These are phyloP conservation scores for Solanum lycopersicoides DNA, from an alignment of 257 asterid species.

Conservation along the genomic window DNA sequence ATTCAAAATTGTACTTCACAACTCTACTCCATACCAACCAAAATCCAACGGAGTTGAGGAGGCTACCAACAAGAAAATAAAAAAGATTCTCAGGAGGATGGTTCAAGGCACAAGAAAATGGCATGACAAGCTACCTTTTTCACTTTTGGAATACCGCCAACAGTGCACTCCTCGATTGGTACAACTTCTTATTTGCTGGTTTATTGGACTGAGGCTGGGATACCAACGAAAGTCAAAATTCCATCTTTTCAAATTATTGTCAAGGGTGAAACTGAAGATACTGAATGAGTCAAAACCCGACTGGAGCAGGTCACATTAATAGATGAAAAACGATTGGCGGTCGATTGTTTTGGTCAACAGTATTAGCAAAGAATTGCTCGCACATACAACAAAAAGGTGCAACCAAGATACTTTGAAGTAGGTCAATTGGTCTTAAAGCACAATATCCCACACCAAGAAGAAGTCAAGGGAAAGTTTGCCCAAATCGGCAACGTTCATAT, in stretches of 20 bases:
- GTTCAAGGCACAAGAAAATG: no score
- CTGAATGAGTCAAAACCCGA: not conserved
- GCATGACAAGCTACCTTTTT: no score
- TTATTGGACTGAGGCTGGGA: not conserved
- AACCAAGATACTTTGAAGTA: not conserved
- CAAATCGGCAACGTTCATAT: not conserved
- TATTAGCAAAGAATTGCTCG: not conserved
- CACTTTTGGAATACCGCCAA: no score
- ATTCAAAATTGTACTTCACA: no score
- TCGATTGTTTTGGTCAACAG: accelerated
- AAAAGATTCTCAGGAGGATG: no score
- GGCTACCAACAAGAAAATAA: no score
- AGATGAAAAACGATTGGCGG: not conserved
- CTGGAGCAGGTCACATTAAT: not conserved
- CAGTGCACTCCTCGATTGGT: no score
- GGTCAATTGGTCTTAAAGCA: not conserved
- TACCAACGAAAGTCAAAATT: not conserved
- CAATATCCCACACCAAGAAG: not conserved
- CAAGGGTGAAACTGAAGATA: not conserved
- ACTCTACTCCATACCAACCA: no score
- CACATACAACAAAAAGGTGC: not conserved
- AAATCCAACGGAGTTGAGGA: no score
- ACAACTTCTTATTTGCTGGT: not conserved
- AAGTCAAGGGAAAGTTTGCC: not conserved
- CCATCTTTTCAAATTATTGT: not conserved